Conservation (phyloP, 495 filamentous ascomycete genomes). For the Xylaria acuta region DNA sequence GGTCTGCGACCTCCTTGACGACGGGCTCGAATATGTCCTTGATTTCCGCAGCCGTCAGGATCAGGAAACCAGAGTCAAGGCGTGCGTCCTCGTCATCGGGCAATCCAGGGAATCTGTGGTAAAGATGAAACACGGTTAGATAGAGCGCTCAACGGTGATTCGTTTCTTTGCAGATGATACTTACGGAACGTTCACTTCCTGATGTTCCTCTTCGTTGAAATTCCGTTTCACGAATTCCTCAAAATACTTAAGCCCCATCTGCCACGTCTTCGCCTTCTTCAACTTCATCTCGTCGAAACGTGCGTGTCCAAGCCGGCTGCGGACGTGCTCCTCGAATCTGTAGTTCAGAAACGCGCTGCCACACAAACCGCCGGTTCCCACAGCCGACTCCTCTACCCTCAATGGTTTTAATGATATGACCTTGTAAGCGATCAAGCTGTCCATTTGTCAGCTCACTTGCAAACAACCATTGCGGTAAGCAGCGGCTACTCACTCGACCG, state of each 20-base stretch:
- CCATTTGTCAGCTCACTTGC: constrained; percentile 43
- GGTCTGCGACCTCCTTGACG: constrained; percentile 64
- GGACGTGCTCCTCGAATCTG: constrained; percentile 71
- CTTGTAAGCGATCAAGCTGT: constrained; percentile 70
- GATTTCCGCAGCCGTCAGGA: constrained; percentile 65
- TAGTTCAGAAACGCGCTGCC: constrained; percentile 75
- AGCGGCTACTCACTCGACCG: constrained; percentile 60
- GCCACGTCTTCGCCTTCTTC: constrained; percentile 68
- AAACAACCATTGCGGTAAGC: constrained; percentile 34
- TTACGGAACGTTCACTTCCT: constrained; percentile 70
- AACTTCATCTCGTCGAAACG: constrained; percentile 67
- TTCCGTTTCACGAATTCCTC: constrained; percentile 75
- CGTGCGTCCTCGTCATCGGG: constrained; percentile 69
- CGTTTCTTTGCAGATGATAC: constrained; percentile 24
- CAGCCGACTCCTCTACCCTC: constrained; percentile 67
- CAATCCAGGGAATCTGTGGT: constrained; percentile 66
- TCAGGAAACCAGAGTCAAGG: constrained; percentile 68
- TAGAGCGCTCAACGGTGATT: background rate
- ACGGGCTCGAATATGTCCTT: constrained; percentile 72
- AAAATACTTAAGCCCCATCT: constrained; percentile 74
- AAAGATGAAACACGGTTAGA: background rate
- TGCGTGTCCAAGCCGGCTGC: constrained; percentile 59
- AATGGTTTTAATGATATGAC: constrained; percentile 65
- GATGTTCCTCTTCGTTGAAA: constrained; percentile 75
- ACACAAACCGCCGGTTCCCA: constrained; percentile 70